Evolutionary conservation across 2,329 filamentous ascomycete genomes (phyloP).

Genomic region (Ceratocystis colombiana): DNA sequence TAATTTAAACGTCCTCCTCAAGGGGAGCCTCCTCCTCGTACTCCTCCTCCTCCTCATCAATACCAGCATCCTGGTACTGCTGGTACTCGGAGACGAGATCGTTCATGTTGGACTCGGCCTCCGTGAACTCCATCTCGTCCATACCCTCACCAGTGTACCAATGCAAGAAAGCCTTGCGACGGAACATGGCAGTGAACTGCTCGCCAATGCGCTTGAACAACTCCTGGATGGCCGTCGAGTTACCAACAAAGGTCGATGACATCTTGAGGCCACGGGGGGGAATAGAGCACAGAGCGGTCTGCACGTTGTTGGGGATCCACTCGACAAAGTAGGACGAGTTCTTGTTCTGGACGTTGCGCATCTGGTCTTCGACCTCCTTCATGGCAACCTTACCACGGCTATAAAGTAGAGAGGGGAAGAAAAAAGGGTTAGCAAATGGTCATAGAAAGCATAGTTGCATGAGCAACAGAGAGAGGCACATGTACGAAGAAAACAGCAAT

Average conservation of each 20-base stretch:
- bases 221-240: conserved; percentile 99
- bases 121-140: conserved; percentile 99
- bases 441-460: neutral
- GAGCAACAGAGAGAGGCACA: neutral
- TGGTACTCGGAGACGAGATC: conserved; percentile 99
- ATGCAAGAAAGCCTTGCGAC: conserved; percentile 99
- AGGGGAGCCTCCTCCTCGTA: conserved; percentile 74
- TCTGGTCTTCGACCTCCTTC: conserved; percentile 99
- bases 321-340: conserved; percentile 99
- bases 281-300: conserved; percentile 98
- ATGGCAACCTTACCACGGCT: conserved; percentile 98
- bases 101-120: conserved; percentile 99
- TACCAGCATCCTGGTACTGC: conserved; percentile 98
- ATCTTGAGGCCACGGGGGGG: conserved; percentile 96
- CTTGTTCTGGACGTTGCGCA: conserved; percentile 99
- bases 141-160: conserved; percentile 99
- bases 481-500: too few species aligned
- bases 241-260: conserved; percentile 97
- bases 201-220: conserved; percentile 99
- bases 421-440: conserved; percentile 15
- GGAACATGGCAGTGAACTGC: conserved; percentile 99
- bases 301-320: conserved; percentile 99
- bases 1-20: conserved; percentile 55
- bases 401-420: conserved; percentile 25
- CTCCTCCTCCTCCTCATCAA: conserved; percentile 95